Evolutionary conservation across 2,329 filamentous ascomycete species (phyloP), one percentile per base, ranked within the genome.

Genomic region (Fusarium chlamydosporum): DNA sequence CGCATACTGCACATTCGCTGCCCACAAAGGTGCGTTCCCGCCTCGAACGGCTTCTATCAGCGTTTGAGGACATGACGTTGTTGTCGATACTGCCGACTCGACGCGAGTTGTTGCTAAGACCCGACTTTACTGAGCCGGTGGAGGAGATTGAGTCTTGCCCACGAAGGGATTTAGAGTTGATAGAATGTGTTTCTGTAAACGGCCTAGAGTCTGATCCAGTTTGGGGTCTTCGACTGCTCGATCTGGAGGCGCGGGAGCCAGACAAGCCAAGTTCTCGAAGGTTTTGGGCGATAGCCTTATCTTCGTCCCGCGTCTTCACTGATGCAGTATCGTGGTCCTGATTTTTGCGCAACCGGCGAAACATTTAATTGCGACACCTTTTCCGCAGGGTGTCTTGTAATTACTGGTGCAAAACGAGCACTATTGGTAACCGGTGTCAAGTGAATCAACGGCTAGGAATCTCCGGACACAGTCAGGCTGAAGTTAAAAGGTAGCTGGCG

Each of bases 21-120:
- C 96, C 96, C 56, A 98, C 92, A 81, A 97, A 98, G 3, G 95
- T 99, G 77, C 96, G 88, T 81, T 98, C 95, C 76, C 94, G 88
- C 76, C 96, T 88, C 70, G 89, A 90, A 71, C 93, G 90, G 74
- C 88, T 90, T 75, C 93, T 87, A 76, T 97, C 93, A 53, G 91
- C 74, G 45, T 78, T 80, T 65, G 79, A 81, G 34, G 81, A 75
- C 81, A 82, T 82, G 71, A 80, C 76, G 77, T 81, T 81, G 71
- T 82, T 80, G 62, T 81, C 76, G 65, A 80, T 73, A 56, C 74
- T 75, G 18, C 78, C 78, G 42, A 81, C 75, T 74, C 79, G 76
- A 46, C 78, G 77, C 13, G 77, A 77, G 40, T 65, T 60, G 58
- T 72, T 73, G 65, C 76, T 79, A 20, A 70, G 56, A 35, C 71